Evolutionary conservation across 2,329 filamentous ascomycete genomes (phyloP), one percentile per base, ranked within the genome.

Genomic region (Trichoderma hamatum): DNA sequence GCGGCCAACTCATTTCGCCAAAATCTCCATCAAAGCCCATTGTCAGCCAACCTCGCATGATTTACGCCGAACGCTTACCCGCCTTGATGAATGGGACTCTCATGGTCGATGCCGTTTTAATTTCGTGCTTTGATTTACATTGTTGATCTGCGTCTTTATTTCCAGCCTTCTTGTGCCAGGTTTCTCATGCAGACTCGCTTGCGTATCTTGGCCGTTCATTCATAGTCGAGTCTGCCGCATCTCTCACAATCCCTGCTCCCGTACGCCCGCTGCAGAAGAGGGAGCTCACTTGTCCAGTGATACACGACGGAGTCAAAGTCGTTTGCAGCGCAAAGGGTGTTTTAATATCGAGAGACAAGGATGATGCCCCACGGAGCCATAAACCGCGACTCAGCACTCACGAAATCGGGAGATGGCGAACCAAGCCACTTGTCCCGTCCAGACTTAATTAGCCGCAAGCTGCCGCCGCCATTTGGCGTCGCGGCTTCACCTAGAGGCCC

Each of bases 401-500:
- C 26, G 55, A 51, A 28, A 32, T 49, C 68, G n/a, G 56, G 63
- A 39, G 51, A 55, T 60, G 62, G 46, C 54, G 36, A 49, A 30
- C 43, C 61, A 66, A 49, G 68, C 63, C 55, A 67, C 49, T 30
- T 67, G 64, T 43, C 39, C 64, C 39, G 21, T 67, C 52, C 49
- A 67, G 64, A 59, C 52, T 59, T 36, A 26, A 51, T 46, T 67
- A 67, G 64, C 64, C 54, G 64, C 56, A 59, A 34, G 56, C 32
- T 39, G 56, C 30, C 30, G 54, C 14, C 26, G 28, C 26, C 52
- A 67, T 56, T 55, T 65, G 49, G 63, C 58, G 52, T 59, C 64
- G 64, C 62, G 62, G 43, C 56, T 55, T 67, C 69, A 55, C 68
- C 51, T 58, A 59, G 70, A 43, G 62, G 59, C 39, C 72, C 74